Base-by-base conservation (phyloP, 2,329 filamentous ascomycete genomes). In the Colletotrichum tabaci region DNA sequence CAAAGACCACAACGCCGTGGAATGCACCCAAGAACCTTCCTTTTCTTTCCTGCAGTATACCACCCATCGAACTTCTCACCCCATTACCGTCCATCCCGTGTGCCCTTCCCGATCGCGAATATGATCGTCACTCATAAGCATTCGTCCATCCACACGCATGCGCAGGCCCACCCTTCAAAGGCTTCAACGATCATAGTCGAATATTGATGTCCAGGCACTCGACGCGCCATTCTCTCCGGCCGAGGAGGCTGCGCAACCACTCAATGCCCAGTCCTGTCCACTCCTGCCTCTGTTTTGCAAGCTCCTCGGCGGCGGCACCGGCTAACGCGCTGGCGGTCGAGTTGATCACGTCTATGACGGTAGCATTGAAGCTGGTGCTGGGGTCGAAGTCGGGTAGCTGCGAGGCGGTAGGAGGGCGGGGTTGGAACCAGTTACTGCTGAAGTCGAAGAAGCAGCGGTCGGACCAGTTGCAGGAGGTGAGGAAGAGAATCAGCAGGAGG, bases 391-490 rank as follows among this genome's bases (percentile, higher is more conserved):
- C 74, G 69, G 71, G 71, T 18, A 73, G 57, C 73, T 47, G 76
- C 66, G 72, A 82, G 75, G 73, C 80, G 74, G 71, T 83, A 75
- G 81, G 85, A 76, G 87, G 85, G 16, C 94, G 89, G n/a, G 95
- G 92, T 76, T 95, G 91, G 82, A 98, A 98, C 96, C 95, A 98
- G 84, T 97, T 94, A 77, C 91, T 93, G 80, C 86, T 89, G 78
- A 98, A 93, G 85, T 98, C 96, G 86, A 98, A 96, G 85, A 98
- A 96, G 80, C 94, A 96, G 65, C 91, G 91, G 80, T 95, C 93
- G 75, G 92, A 93, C 94, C 94, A 96, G 87, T 95, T 92, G 82
- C 94, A 96, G 35, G 93, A 95, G 35, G 95, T 97, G 75, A 95
- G 89, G 86, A 98, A 97, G 76, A 99, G 94, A 77, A 98, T 95